Conservation (phyloP, 2,329 filamentous ascomycete species). For the Teratosphaeriaceae sp. region DNA sequence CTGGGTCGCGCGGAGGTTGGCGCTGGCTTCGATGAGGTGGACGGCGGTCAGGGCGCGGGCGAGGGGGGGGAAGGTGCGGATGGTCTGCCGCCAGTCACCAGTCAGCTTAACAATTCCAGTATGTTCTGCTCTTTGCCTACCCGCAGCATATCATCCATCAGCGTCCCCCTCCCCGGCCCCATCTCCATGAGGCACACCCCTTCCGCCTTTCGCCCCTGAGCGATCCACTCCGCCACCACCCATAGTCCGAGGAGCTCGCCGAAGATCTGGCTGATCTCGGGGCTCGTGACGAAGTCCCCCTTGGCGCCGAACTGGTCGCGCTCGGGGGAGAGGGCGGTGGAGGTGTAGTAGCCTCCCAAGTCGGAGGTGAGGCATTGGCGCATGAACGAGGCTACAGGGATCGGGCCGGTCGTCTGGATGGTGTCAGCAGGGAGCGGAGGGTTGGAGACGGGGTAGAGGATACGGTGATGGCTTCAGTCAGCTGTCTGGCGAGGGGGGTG, state of each 20-base stretch:
- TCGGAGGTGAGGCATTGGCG: conserved; percentile 94
- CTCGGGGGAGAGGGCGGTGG: conserved; percentile 53
- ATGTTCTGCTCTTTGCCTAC: conserved; percentile 43
- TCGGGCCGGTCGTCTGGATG: conserved; percentile 70
- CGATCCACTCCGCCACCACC: conserved; percentile 95
- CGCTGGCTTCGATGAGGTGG: conserved; percentile 92
- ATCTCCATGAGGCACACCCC: conserved; percentile 90
- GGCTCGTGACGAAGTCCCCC: conserved; percentile 94
- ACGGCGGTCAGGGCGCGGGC: conserved; percentile 73
- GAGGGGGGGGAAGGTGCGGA: conserved; percentile 75
- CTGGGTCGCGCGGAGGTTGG: conserved; percentile 68
- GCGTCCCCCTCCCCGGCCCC: conserved; percentile 84
- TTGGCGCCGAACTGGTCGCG: conserved; percentile 86
- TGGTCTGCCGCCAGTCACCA: conserved; percentile 52
- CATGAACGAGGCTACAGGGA: conserved; percentile 93
- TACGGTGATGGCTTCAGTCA: conserved; percentile 83
- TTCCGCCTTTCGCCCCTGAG: conserved; percentile 66
- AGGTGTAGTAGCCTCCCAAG: conserved; percentile 88
- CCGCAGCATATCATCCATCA: conserved; percentile 94
- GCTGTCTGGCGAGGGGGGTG: conserved; percentile 80
- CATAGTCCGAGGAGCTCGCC: conserved; percentile 91
- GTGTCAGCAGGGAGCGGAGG: neutral
- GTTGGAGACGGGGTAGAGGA: conserved; percentile 7
- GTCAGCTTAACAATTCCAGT: neutral
- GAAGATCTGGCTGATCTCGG: conserved; percentile 96